phyloP scores from a whole-genome alignment of 192 early-diverging fungal genomes.

The Diversispora eburnea region DNA sequence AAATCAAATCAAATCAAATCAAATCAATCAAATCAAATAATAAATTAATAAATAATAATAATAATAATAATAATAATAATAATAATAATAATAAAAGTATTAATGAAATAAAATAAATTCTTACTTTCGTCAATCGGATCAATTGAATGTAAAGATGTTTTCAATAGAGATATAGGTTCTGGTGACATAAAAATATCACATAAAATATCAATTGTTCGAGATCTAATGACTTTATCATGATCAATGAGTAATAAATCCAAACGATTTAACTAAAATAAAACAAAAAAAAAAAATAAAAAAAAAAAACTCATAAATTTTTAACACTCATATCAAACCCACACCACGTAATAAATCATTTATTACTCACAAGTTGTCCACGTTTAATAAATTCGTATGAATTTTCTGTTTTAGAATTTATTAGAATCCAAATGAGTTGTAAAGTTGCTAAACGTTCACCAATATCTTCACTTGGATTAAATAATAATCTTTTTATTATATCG shows the following conservation, averaged over 20 bases:
- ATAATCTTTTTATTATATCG: slow-evolving; percentile 34
- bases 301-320: too few species aligned
- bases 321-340: too few species aligned
- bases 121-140: slow-evolving; percentile 31
- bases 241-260: slow-evolving; percentile 32
- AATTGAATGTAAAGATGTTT: slow-evolving; percentile 12
- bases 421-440: slow-evolving; percentile 46
- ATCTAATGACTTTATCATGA: slow-evolving; percentile 35
- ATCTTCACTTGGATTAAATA: slow-evolving; percentile 33
- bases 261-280: slow-evolving; percentile 30
- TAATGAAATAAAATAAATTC: background rate
- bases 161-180: slow-evolving; percentile 36
- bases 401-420: slow-evolving; percentile 34
- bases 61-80: too few species aligned
- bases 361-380: slow-evolving; percentile 37
- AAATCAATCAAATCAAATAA: too few species aligned
- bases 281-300: slow-evolving; percentile 1
- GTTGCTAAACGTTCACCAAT: slow-evolving; percentile 36
- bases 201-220: slow-evolving; percentile 44
- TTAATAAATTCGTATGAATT: slow-evolving; percentile 38
- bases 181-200: slow-evolving; percentile 38
- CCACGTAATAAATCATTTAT: too few species aligned
- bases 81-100: too few species aligned
- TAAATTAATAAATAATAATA: too few species aligned
- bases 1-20: too few species aligned